phyloP scores from a whole-genome alignment of 768 basidiomycete genomes.

The Imleria badia region DNA sequence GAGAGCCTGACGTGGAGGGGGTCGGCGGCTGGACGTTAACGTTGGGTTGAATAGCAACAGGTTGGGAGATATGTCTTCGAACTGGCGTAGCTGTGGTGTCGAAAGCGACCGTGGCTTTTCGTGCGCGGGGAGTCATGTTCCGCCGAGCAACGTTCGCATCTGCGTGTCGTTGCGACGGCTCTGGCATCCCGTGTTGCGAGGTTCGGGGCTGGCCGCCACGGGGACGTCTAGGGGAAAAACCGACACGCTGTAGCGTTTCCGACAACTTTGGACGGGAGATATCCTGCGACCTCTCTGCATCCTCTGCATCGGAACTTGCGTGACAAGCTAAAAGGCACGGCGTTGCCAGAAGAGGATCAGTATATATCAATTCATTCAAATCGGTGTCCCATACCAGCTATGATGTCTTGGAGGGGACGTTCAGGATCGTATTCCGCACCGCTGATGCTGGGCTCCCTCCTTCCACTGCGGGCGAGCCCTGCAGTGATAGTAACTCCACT shows the following conservation, averaged over 20 bases:
- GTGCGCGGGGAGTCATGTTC: slow-evolving; percentile 35
- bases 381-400: slow-evolving; percentile 47
- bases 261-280: slow-evolving; percentile 61
- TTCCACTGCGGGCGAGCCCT: slow-evolving; percentile 56
- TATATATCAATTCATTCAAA: background rate
- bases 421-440: slow-evolving; percentile 88
- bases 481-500: slow-evolving; percentile 84
- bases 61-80: slow-evolving; percentile 26
- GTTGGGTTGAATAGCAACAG: slow-evolving; percentile 40
- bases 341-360: background rate
- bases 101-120: slow-evolving; percentile 29
- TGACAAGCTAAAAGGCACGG: slow-evolving; percentile 47
- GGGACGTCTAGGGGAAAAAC: slow-evolving; percentile 75
- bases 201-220: slow-evolving; percentile 43
- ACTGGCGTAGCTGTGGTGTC: slow-evolving; percentile 27
- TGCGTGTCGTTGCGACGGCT: slow-evolving; percentile 10
- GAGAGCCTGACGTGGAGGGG: slow-evolving; percentile 53
- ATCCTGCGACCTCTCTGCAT: slow-evolving; percentile 42
- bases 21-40: slow-evolving; percentile 60
- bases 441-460: slow-evolving; percentile 60
- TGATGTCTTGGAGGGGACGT: slow-evolving; percentile 69
- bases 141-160: slow-evolving; percentile 22
- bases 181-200: slow-evolving; percentile 16
- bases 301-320: slow-evolving; percentile 49
- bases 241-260: slow-evolving; percentile 67